Evolutionary conservation across 805 yeast species (phyloP), one percentile per base, ranked within the genome.

Genomic region (Dipodascopsis uninucleata): DNA sequence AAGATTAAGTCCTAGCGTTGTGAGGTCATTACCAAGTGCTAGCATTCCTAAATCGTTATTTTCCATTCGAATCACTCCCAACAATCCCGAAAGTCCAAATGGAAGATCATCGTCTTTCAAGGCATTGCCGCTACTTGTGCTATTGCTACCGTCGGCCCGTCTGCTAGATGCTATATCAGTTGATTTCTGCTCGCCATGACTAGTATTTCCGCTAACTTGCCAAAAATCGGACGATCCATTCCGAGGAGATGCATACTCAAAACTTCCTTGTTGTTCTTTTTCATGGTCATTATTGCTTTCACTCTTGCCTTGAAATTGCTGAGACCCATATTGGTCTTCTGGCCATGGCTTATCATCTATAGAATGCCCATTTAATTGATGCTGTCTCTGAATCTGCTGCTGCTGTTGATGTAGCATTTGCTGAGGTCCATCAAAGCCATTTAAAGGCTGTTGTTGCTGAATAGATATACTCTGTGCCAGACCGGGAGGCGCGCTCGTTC

Each of bases 11-110:
- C 90, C 93, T 26, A 81, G 62, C 58, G 78, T 74, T 45, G 75
- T 76, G 35, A 85, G 66, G 59, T 87, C 95, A 22, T 80, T 79
- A 7, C 95, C 95, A 44, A 83, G 70, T 4, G 89, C 83, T 39
- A 82, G 77, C 17, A 78, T 72, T 8, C 79, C 75, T 47, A 78
- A 75, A 47, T 82, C 90, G 28, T 64, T 71, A 47, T 76, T 74
- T 41, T 81, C 85, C 75, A 77, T 75, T 43, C 74, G 74, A 37
- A 83, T 70, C 16, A 85, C 69, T 14, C 79, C 71, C 12, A 75
- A 55, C 31, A 86, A 65, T 0, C 88, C 89, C 44, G 74, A 72
- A 43, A 87, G 63, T 1, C 95, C 95, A 62, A 71, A 86, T 58
- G 49, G 53, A 69, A 74, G 44, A 76, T 82, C 66, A 78, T 71